phyloP scores from a whole-genome alignment of 129 eudicot genomes.

The Cynara cardunculus region DNA sequence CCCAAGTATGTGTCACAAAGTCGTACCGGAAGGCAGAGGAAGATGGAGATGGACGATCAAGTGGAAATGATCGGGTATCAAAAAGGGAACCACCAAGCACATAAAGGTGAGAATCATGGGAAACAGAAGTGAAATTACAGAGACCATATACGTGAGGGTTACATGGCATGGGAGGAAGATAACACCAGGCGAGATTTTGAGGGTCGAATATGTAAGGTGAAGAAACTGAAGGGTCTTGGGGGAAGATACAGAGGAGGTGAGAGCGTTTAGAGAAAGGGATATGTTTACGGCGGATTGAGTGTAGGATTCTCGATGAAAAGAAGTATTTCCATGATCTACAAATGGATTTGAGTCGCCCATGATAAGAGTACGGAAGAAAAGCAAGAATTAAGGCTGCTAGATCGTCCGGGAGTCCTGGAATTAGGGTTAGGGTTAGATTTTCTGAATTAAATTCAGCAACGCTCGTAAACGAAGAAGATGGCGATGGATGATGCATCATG shows the following conservation, averaged over 20 bases:
- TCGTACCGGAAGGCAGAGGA: slow-evolving; percentile 51
- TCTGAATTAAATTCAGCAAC: slow-evolving; percentile 10
- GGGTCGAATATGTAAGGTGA: slow-evolving; percentile 81
- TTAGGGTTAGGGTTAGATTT: slow-evolving; percentile 56
- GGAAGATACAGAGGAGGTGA: slow-evolving; percentile 70
- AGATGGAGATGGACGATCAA: slow-evolving; percentile 67
- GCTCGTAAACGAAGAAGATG: slow-evolving; percentile 18
- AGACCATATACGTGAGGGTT: slow-evolving; percentile 83
- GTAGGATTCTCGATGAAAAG: slow-evolving; percentile 51
- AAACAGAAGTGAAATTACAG: slow-evolving; percentile 58
- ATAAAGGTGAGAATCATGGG: slow-evolving; percentile 41
- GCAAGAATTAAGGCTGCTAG: slow-evolving; percentile 57
- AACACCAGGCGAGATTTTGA: slow-evolving; percentile 54
- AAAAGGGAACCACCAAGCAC: slow-evolving; percentile 89
- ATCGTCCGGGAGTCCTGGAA: slow-evolving; percentile 84
- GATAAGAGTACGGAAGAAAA: slow-evolving; percentile 58
- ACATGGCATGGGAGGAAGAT: slow-evolving; percentile 81
- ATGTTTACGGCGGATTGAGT: slow-evolving; percentile 41
- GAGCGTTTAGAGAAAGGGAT: slow-evolving; percentile 23
- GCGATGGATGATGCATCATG: slow-evolving; percentile 37
- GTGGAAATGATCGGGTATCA: slow-evolving; percentile 79
- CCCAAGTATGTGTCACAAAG: slow-evolving; percentile 44
- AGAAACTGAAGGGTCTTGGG: slow-evolving; percentile 70
- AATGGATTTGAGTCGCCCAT: slow-evolving; percentile 50
- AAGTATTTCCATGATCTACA: slow-evolving; percentile 70